Evolutionary conservation across 106 monocot species (phyloP).

Genomic region (Vanilla planifolia): DNA sequence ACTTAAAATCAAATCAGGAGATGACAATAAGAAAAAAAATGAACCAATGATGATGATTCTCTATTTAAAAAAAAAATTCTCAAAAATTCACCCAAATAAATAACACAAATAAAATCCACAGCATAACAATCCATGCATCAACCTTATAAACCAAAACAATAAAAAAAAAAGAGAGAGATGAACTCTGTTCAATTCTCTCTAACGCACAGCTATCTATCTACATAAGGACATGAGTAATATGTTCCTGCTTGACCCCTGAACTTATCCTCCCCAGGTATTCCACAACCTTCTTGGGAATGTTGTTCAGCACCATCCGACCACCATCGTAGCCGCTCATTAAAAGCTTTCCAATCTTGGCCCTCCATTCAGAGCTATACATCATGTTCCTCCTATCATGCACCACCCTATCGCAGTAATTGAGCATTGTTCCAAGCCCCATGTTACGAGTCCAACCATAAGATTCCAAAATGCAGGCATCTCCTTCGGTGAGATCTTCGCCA

Average conservation of each 20-base stretch:
- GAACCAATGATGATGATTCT: too few relatives aligned
- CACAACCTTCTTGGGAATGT: conserved; percentile 39
- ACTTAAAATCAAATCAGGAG: too few relatives aligned
- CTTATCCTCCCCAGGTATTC: conserved; percentile 17
- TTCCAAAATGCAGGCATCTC: conserved; percentile 71
- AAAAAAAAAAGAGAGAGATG: not conserved
- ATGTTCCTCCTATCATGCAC: conserved; percentile 78
- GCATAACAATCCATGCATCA: too few relatives aligned
- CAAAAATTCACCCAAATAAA: too few relatives aligned
- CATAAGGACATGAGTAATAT: not conserved
- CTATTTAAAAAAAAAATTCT: too few relatives aligned
- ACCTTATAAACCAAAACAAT: not conserved
- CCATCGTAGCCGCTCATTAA: conserved; percentile 60
- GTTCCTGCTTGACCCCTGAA: conserved; percentile 24
- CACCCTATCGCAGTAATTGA: conserved; percentile 82
- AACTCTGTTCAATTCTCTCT: not conserved
- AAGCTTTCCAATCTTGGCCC: conserved; percentile 67
- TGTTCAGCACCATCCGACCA: conserved; percentile 32
- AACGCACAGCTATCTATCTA: not conserved
- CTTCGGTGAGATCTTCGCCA: conserved; percentile 71
- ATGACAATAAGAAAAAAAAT: too few relatives aligned
- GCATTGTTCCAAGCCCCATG: conserved; percentile 71
- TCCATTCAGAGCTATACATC: conserved; percentile 51
- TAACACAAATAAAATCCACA: too few relatives aligned
- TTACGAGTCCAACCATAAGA: conserved; percentile 75